These are phyloP conservation scores for Inonotus obliquus DNA, from an alignment of 1,284 basidiomycete species.

Conservation along the genomic window DNA sequence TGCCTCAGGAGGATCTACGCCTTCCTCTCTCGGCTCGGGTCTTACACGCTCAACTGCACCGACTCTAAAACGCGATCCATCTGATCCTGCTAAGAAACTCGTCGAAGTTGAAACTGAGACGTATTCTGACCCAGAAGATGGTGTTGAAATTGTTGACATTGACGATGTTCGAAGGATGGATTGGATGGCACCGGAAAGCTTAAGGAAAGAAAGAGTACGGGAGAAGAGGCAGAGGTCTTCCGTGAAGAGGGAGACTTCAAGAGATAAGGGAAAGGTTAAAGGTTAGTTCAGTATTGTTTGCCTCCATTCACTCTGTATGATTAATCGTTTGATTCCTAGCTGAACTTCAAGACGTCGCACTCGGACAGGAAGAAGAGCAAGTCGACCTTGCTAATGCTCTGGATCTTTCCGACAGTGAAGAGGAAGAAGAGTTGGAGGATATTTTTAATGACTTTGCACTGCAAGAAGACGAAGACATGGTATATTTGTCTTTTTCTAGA, in stretches of 20 bases:
- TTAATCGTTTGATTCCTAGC: background rate
- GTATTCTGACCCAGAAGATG: constrained; percentile 87
- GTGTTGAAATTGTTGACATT: constrained; percentile 86
- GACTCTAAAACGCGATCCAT: constrained; percentile 38
- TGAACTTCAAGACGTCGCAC: constrained; percentile 7
- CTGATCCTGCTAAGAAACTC: constrained; percentile 23
- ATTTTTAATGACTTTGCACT: constrained; percentile 77
- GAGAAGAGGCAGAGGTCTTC: constrained; percentile 34
- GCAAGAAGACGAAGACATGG: constrained; percentile 36
- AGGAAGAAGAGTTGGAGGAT: constrained; percentile 82
- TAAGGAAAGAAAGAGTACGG: constrained; percentile 53
- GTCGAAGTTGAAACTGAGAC: constrained; percentile 46
- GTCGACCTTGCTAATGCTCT: constrained; percentile 69
- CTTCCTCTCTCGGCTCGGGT: constrained; percentile 42
- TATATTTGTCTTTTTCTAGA: constrained; percentile 24
- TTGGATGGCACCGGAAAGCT: constrained; percentile 83
- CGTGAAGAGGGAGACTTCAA: constrained; percentile 23
- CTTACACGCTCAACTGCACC: constrained; percentile 41
- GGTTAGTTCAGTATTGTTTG: constrained; percentile 26
- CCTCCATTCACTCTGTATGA: background rate
- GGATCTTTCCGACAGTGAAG: constrained; percentile 80
- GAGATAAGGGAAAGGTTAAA: constrained; percentile 42
- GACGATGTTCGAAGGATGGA: constrained; percentile 77
- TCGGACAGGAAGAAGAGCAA: constrained; percentile 29
- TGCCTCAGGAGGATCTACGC: constrained; percentile 27